Evolutionary conservation across 1,139 yeast genomes (phyloP).

Genomic region (Schizosaccharomyces versatilis): DNA sequence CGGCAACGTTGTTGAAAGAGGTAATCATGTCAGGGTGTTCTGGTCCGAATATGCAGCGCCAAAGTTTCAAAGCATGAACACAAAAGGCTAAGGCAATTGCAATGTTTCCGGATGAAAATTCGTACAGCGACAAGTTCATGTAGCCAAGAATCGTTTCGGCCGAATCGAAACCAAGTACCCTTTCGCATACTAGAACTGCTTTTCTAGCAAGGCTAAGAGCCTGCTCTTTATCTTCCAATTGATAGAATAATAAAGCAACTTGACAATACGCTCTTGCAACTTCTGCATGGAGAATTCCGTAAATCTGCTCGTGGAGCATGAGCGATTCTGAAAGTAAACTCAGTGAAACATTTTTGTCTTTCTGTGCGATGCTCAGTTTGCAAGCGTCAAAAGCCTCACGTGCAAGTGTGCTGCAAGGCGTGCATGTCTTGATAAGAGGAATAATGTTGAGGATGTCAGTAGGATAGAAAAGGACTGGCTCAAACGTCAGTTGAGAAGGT

Average conservation of each 20-base stretch:
- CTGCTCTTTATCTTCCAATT: slow-evolving; percentile 32
- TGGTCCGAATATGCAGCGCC: slow-evolving; percentile 31
- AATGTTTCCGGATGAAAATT: slow-evolving; percentile 36
- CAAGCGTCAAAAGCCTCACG: slow-evolving; percentile 57
- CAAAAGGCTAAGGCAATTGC: slow-evolving; percentile 42
- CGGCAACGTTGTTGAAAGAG: slow-evolving; percentile 43
- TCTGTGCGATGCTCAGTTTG: slow-evolving; percentile 17
- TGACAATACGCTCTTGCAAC: slow-evolving; percentile 50
- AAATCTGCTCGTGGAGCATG: slow-evolving; percentile 57
- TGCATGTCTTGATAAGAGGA: slow-evolving; percentile 54
- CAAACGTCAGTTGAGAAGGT: background rate
- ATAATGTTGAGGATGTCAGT: slow-evolving; percentile 46
- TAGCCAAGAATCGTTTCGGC: slow-evolving; percentile 52
- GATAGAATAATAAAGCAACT: slow-evolving; percentile 46
- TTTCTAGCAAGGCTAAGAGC: slow-evolving; percentile 53
- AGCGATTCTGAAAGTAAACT: slow-evolving; percentile 45
- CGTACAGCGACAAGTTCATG: slow-evolving; percentile 54
- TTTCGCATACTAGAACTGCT: slow-evolving; percentile 53
- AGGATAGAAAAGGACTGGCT: slow-evolving; percentile 24
- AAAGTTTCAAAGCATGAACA: slow-evolving; percentile 35
- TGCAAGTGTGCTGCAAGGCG: slow-evolving; percentile 42
- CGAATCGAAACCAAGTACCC: slow-evolving; percentile 62
- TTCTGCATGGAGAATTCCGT: slow-evolving; percentile 60
- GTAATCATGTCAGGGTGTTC: slow-evolving; percentile 51
- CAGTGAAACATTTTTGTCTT: slow-evolving; percentile 19